Conservation (phyloP, 2,329 filamentous ascomycete species). For the Thelonectria rubi region DNA sequence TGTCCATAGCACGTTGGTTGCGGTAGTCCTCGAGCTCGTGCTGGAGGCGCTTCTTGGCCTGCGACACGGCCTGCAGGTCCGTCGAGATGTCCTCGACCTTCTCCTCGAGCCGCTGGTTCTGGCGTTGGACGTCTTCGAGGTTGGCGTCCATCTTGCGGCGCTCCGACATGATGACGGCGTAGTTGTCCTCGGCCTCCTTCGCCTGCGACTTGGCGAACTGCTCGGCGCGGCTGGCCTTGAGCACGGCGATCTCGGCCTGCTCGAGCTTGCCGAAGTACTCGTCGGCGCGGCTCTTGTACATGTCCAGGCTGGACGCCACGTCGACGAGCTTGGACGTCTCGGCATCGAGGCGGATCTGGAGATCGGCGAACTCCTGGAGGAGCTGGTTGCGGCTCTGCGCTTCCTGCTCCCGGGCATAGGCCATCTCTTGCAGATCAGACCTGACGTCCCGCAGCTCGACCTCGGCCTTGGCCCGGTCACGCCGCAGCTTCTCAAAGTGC, state of each 20-base stretch:
- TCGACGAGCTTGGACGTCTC: constrained; percentile 88
- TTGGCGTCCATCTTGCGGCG: constrained; percentile 87
- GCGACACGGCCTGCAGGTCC: constrained; percentile 83
- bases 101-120: constrained; percentile 90
- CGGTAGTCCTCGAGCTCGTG: constrained; percentile 98
- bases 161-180: constrained; percentile 89
- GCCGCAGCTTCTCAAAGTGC: constrained; percentile 86
- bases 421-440: constrained; percentile 85
- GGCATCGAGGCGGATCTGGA: constrained; percentile 91
- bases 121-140: constrained; percentile 89
- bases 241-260: constrained; percentile 93
- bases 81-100: constrained; percentile 90
- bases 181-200: constrained; percentile 90
- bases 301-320: constrained; percentile 80
- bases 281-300: constrained; percentile 92
- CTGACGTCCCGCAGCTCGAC: constrained; percentile 86
- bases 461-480: constrained; percentile 80
- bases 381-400: constrained; percentile 86
- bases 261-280: constrained; percentile 98
- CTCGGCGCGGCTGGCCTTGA: constrained; percentile 91
- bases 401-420: constrained; percentile 83
- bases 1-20: constrained; percentile 91
- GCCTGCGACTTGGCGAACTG: constrained; percentile 93
- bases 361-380: constrained; percentile 89
- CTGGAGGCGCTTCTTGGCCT: constrained; percentile 93